Evolutionary conservation across 106 monocot genomes (phyloP).

Genomic region (Agapanthus africanus): DNA sequence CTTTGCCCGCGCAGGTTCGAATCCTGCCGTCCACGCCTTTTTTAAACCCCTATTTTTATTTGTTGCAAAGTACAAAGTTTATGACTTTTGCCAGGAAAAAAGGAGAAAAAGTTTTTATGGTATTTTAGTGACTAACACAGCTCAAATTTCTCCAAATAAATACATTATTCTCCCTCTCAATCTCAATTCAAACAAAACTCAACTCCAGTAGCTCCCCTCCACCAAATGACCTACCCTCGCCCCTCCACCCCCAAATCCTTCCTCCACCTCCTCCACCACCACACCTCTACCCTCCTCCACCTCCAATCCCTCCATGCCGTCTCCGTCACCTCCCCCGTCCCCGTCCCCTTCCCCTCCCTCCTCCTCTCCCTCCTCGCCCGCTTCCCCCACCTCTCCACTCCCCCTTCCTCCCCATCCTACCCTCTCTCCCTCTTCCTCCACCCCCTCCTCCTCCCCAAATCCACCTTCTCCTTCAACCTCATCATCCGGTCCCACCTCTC

Average conservation of each 20-base stretch:
- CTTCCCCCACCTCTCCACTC: slow-evolving; percentile 3
- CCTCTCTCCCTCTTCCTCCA: slow-evolving; percentile 18
- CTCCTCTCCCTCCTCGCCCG: neutral
- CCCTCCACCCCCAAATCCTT: neutral
- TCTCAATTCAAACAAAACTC: too few relatives aligned
- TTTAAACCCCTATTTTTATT: too few relatives aligned
- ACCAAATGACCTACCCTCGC: too few relatives aligned
- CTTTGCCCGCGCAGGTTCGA: slow-evolving; percentile 95
- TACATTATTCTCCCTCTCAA: too few relatives aligned
- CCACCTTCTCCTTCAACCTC: slow-evolving; percentile 43
- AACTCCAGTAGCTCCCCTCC: too few relatives aligned
- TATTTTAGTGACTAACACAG: too few relatives aligned
- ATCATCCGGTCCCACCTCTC: slow-evolving; percentile 25
- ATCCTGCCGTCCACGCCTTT: slow-evolving; percentile 66
- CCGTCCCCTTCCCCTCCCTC: neutral
- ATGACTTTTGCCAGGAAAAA: too few relatives aligned
- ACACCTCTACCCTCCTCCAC: neutral
- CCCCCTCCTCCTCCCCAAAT: slow-evolving; percentile 16
- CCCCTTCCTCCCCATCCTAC: slow-evolving; percentile 10
- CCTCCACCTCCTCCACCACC: neutral
- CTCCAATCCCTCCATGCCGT: neutral
- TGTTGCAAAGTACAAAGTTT: too few relatives aligned
- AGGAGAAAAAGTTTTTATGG: too few relatives aligned
- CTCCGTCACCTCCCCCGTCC: neutral
- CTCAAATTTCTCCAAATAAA: too few relatives aligned